Evolutionary conservation across 257 asterid species (phyloP).

Genomic region (Solanum habrochaites): DNA sequence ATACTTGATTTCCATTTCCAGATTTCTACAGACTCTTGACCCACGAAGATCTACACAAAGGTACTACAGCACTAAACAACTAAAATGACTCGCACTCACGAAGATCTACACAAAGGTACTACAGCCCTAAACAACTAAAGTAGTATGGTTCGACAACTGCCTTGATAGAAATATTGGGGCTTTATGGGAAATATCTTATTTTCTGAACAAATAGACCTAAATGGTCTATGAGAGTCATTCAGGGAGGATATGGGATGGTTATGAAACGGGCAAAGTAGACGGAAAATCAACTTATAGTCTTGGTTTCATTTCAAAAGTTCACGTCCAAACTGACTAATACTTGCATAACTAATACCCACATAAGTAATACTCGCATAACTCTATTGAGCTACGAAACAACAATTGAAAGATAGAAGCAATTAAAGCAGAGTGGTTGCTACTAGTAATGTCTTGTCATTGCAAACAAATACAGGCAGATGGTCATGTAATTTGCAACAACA

Average conservation of each 20-base stretch:
- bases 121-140: neutral
- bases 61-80: neutral
- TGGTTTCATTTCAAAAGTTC: neutral
- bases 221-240: neutral
- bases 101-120: neutral
- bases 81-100: neutral
- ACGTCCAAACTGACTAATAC: neutral
- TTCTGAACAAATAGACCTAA: neutral
- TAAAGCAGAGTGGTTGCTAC: neutral
- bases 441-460: neutral
- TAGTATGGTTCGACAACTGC: neutral
- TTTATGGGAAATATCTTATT: neutral
- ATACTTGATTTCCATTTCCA: neutral
- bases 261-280: neutral
- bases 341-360: too few species aligned
- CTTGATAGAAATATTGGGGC: neutral
- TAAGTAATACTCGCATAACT: too few species aligned
- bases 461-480: neutral
- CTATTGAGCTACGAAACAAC: too few species aligned
- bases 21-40: neutral
- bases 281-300: neutral
- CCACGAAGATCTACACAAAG: neutral
- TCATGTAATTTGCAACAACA: neutral
- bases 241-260: neutral
- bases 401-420: neutral